Base-by-base conservation (phyloP, 2,329 filamentous ascomycete genomes). In the Lachnellula occidentalis region DNA sequence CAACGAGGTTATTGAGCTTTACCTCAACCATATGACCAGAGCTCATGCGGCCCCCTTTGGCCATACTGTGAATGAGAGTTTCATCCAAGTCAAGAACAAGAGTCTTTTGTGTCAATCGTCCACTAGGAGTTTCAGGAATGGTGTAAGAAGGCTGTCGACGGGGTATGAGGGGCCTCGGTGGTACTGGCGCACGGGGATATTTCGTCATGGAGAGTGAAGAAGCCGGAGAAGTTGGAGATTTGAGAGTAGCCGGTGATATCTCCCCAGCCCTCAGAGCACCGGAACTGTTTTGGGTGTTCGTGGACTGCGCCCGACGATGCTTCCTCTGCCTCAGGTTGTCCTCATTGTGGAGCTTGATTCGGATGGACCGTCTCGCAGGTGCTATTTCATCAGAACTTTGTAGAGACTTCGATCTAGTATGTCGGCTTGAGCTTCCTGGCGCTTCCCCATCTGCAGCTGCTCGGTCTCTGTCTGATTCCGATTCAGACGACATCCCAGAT, bases 11-110 rank as follows among this genome's bases (percentile, higher is more conserved):
- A 69, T 88, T 89, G 57, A 96, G 79, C 65, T 91, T 91, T 60
- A 99, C 94, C 74, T 99, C 94, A 50, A 99, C 92, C 94, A 99
- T 99, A 73, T 99, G 94, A 17, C 94, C 94, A 19, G 90, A 92
- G 65, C 90, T 92, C 86, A 96, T 96, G 56, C 92, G 83, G 51
- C 92, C 92, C 31, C 94, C 94, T 70, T 96, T 96, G 57, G 92
- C 92, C 80, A 97, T 91, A 72, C 91, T 96, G 77, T 99, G 94
- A 63, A 99, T 99, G 62, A 99, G 75, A 0, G 94, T 99, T 73
- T 99, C 94, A 72, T 99, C 94, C 17, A 99, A 82, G 70, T 99
- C 94, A 50, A 99, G 79, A 60, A 99, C 92, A 56, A 99, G 74
- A 0, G 94, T 99, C 77, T 99, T 99, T 67, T 94, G 87, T 57